Evolutionary conservation across 1,284 basidiomycete genomes (phyloP), one percentile per base, ranked within the genome.

Genomic region (Ceratobasidium sp.): DNA sequence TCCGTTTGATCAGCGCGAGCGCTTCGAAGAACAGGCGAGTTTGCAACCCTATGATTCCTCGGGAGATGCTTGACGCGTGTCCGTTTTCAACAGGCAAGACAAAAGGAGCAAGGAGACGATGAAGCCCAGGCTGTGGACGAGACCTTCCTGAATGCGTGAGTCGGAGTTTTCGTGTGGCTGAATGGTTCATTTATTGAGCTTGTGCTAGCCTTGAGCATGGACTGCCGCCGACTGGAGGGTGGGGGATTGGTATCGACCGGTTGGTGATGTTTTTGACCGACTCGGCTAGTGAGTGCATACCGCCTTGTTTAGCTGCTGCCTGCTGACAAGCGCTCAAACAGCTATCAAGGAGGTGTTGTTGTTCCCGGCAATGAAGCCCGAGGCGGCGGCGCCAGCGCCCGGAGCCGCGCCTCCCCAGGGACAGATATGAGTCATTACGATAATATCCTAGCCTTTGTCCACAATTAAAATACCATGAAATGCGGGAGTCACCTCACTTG

Each of bases 61-160:
- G 27, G 16, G 50, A n/a, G 33, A 50, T 77, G 46, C 44, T 20
- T 18, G 46, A n/a, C 77, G 52, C 67, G 35, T 76, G 78, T 6
- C 35, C 62, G 38, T 38, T 66, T 44, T 48, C 23, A 78, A 23
- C 83, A 93, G 89, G 88, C 90, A 77, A 89, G 91, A 82, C 97
- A 99, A 87, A 99, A 99, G 92, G 96, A 96, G 78, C 92, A 93
- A 79, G 97, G 97, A 79, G 97, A 99, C 83, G 98, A 99, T 78
- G 98, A 99, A 86, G 97, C 97, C 8, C 97, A 99, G 86, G 96
- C 94, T 46, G 91, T 99, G 79, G 98, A 99, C 82, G 96, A 98
- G 87, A 94, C 93, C 6, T 98, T 95, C 83, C 90, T 98, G 75
- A 93, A 97, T 83, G 94, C 95, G 93, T 95, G 85, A 83, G 93